Evolutionary conservation across 495 filamentous ascomycete species (phyloP), one percentile per base, ranked within the genome.

Genomic region (Amorphotheca resinae): DNA sequence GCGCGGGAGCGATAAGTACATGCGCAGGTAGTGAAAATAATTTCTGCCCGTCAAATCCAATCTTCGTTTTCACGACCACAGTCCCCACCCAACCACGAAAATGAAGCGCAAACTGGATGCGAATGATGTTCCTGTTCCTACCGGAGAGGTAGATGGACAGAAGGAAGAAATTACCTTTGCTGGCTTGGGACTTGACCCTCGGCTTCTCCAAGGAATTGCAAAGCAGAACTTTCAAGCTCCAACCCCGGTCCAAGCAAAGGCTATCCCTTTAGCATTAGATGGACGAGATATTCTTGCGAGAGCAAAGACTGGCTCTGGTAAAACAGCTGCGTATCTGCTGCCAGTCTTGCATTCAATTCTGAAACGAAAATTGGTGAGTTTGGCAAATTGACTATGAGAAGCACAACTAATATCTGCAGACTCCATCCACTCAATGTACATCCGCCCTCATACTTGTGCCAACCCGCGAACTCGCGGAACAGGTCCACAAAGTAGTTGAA

Each of bases 251-350:
- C 91, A 98, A 61, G 68, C 76, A 11, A 80, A 80, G 59, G 84
- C 82, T 4, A 94, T 98, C 52, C 93, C 91, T 5, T 63, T 95
- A 33, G 84, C 85, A 21, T 66, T 95, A n/a, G 78, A 86, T 45
- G 91, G 91, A 14, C 82, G 82, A 55, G 88, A 95, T 70, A 80
- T 98, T 43, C 63, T 96, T 33, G 85, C 86, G 39, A 84, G 84
- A 50, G 82, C 89, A 32, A 91, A 87, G 62, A 95, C 88, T 15
- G 88, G 88, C 21, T 91, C 87, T 15, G 89, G 91, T 35, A 98
- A 98, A 65, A 98, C 91, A 4, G 83, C 84, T n/a, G 91, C 91
- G 39, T 98, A 98, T 62, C 68, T 95, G n/a, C 71, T 96, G 20
- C 91, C 91, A 1, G 72, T 95, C 30, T 62, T 96, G 30, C 80